These are phyloP conservation scores for Thelonectria olida DNA, from an alignment of 2,329 filamentous ascomycete genomes.

Conservation along the genomic window DNA sequence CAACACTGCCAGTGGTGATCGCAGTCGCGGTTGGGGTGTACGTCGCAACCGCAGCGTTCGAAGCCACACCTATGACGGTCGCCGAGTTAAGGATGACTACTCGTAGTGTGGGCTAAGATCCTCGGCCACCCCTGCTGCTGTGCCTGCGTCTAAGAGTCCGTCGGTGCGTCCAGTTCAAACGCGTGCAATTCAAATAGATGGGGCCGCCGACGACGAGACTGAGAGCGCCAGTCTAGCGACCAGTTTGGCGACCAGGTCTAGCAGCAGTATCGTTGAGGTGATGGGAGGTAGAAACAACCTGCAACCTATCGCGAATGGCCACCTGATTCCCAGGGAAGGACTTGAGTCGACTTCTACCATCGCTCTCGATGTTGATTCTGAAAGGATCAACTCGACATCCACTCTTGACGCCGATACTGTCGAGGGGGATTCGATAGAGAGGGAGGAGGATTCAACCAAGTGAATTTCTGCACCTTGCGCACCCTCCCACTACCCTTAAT, in stretches of 20 bases:
- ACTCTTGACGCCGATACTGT: not conserved
- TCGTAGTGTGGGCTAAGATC: conserved; percentile 49
- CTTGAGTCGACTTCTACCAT: not conserved
- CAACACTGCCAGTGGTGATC: conserved; percentile 41
- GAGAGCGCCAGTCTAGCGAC: not conserved
- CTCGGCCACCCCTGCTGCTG: not conserved
- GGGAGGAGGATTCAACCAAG: not conserved
- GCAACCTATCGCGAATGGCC: not conserved
- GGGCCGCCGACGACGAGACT: not conserved
- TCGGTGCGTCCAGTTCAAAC: not conserved
- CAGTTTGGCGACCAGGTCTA: not conserved
- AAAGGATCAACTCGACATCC: too few species aligned
- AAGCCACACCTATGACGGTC: conserved; percentile 54
- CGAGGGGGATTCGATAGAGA: too few species aligned
- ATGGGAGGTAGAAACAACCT: not conserved
- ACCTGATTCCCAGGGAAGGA: not conserved
- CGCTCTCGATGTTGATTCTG: too few species aligned
- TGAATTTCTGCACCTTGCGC: not conserved
- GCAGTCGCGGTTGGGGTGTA: conserved; percentile 43
- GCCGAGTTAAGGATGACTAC: conserved; percentile 77
- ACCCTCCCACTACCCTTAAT: not conserved
- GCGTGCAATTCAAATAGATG: not conserved
- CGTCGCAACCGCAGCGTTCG: conserved; percentile 47
- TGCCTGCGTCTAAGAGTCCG: not conserved
- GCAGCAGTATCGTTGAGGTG: not conserved